Conservation (phyloP, 1,284 basidiomycete genomes). For the Thecaphora frezii region DNA sequence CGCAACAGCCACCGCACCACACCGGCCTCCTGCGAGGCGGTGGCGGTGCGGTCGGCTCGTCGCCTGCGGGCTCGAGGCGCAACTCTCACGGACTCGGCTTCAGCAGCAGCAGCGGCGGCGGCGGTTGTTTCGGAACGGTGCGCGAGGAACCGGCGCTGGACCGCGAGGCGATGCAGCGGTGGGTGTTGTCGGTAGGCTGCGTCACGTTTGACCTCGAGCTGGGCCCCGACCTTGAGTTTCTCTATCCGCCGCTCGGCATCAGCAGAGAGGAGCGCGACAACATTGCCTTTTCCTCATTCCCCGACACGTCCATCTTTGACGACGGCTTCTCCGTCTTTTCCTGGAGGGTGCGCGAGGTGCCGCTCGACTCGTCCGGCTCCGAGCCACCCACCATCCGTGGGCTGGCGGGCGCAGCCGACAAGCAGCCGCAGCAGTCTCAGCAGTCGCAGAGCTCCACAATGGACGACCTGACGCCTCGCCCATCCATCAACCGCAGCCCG, state of each 20-base stretch:
- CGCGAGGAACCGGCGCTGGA: constrained; percentile 7
- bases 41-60: constrained; percentile 4
- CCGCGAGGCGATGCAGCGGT: constrained; percentile 53
- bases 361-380: constrained; percentile 34
- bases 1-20: constrained; percentile 4
- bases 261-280: constrained; percentile 74
- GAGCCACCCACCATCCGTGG: constrained; percentile 39
- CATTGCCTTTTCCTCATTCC: constrained; percentile 91
- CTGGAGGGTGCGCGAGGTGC: constrained; percentile 55
- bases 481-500: constrained; percentile 25
- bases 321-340: constrained; percentile 51
- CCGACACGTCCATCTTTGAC: constrained; percentile 69
- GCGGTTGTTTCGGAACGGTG: not conserved
- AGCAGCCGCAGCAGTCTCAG: not conserved
- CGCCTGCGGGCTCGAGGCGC: not conserved
- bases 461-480: constrained; percentile 34
- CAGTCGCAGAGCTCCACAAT: not conserved
- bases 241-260: constrained; percentile 70
- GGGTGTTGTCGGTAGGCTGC: constrained; percentile 54
- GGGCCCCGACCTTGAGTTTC: constrained; percentile 77
- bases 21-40: not conserved
- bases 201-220: constrained; percentile 61
- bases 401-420: constrained; percentile 13
- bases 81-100: not conserved
- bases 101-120: constrained; percentile 3